A percentile compares a stretch with the other conserved stretches of the same genome.
phyloP scores from a whole-genome alignment of 2,329 filamentous ascomycete genomes.

The Botrytis galanthina region DNA sequence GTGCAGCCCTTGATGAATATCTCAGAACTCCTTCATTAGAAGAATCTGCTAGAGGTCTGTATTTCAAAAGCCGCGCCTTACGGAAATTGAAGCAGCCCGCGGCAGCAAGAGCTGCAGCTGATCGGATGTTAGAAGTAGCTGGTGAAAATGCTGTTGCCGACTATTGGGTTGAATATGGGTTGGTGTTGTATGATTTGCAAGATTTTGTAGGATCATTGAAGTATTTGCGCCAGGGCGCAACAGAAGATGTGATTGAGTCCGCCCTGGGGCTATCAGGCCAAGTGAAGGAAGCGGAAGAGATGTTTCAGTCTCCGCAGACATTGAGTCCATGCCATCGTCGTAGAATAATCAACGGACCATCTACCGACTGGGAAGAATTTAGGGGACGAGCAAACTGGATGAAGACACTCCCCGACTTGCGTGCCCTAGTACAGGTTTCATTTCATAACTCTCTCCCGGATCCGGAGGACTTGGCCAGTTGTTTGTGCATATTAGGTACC shows the following conservation, averaged over 20 bases:
- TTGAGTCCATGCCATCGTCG: constrained; percentile 7
- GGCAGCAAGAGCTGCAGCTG: constrained; percentile 8
- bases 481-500: constrained; percentile 13
- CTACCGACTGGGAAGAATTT: constrained; percentile 7
- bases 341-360: not conserved
- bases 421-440: constrained; percentile 3
- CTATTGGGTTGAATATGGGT: constrained; percentile 13
- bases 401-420: constrained; percentile 5
- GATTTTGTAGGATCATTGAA: constrained; percentile 1
- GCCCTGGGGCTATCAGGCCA: not conserved
- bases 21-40: not conserved
- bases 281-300: constrained; percentile 4
- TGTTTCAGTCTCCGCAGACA: not conserved
- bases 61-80: constrained; percentile 2
- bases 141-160: not conserved
- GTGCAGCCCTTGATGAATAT: constrained; percentile 6
- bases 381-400: constrained; percentile 17
- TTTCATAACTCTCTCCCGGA: constrained; percentile 4
- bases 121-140: not conserved
- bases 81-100: constrained; percentile 7
- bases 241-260: constrained; percentile 11
- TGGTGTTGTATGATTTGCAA: not conserved
- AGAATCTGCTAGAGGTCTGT: not conserved
- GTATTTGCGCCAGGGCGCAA: constrained; percentile 1
- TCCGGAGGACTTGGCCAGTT: not conserved